Percentiles rank a stretch among this genome's conserved stretches.
Conservation (phyloP, 129 eudicot genomes). For the Lactuca saligna region DNA sequence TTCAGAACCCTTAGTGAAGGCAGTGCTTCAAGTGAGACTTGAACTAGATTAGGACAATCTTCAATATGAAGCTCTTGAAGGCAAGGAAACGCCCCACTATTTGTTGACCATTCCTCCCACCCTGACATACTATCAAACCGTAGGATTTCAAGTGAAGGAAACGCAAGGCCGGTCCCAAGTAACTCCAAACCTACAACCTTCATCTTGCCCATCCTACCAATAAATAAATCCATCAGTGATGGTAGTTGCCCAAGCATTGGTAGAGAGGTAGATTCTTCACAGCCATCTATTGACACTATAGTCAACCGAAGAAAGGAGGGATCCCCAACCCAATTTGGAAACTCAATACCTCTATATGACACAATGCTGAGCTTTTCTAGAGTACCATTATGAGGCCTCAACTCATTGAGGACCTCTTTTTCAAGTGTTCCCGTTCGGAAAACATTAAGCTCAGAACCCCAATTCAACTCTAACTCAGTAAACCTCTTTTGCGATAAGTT, state of each 20-base stretch:
- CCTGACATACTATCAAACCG: constrained; percentile 24
- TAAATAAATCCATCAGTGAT: constrained; percentile 27
- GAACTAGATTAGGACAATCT: neutral
- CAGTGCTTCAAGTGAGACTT: constrained; percentile 4
- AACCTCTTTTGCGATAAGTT: constrained; percentile 29
- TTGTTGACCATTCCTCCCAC: constrained; percentile 35
- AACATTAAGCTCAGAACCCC: constrained; percentile 18
- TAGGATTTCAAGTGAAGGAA: constrained; percentile 33
- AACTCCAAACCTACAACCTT: constrained; percentile 41
- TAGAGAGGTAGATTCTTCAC: constrained; percentile 1
- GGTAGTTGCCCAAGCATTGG: constrained; percentile 48
- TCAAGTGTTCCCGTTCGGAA: neutral
- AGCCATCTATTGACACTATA: neutral
- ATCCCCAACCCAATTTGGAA: constrained; percentile 36
- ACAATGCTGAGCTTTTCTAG: constrained; percentile 26
- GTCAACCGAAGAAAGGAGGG: neutral
- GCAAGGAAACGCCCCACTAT: neutral
- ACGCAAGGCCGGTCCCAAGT: constrained; percentile 16
- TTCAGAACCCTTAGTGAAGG: neutral
- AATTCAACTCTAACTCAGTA: constrained; percentile 28
- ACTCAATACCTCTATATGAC: constrained; percentile 29
- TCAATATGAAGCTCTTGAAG: neutral
- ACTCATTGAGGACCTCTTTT: constrained; percentile 12
- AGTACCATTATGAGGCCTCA: constrained; percentile 31
- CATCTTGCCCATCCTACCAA: constrained; percentile 19